Evolutionary conservation across 257 asterid genomes (phyloP), one percentile per base, ranked within the genome.

Genomic region (Solanum rostratum): DNA sequence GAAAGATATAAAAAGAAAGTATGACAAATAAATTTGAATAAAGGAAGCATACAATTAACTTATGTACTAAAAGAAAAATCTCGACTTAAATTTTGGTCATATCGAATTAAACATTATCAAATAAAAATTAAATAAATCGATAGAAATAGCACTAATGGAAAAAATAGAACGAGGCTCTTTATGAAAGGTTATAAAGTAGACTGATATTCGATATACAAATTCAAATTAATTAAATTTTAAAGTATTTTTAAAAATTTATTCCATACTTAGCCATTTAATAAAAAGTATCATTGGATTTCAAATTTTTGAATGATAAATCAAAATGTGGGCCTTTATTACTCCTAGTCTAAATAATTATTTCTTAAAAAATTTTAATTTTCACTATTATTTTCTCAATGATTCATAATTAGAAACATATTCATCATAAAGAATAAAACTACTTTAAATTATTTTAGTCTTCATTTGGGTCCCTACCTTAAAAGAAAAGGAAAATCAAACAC

Each of bases 401-500:
- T 70, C 53, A 70, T 70, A 39, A 76, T 76, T 49, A 49, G 24
- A 24, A 76, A 49, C 22, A 76, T 8, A 7, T 24, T 76, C 39
- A 49, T 76, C 24, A 2, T 76, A 76, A 76, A 76, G 76, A 88
- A 85, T 86, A 86, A 57, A 68, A 68, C 60, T 76, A 76, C 62
- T 76, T 76, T 46, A 27, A 49, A 15, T 76, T 76, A 76, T 76
- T 15, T 76, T 76, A 46, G 16, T 76, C 24, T 27, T 76, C 81
- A 49, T 24, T 73, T 63, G 33, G 81, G 81, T 60, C 54, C 82
- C 85, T 86, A 87, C 93, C 91, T 91, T 90, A 85, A 91, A 89
- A 90, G 84, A 79, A 59, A 89, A 87, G 79, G 73, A 7, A 37
- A 60, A 22, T 60, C 71, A 22, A 37, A 68, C 16, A 46, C 11